These are phyloP conservation scores for Pseudogymnoascus sp. DNA, from an alignment of 2,329 filamentous ascomycete species.

Conservation along the genomic window DNA sequence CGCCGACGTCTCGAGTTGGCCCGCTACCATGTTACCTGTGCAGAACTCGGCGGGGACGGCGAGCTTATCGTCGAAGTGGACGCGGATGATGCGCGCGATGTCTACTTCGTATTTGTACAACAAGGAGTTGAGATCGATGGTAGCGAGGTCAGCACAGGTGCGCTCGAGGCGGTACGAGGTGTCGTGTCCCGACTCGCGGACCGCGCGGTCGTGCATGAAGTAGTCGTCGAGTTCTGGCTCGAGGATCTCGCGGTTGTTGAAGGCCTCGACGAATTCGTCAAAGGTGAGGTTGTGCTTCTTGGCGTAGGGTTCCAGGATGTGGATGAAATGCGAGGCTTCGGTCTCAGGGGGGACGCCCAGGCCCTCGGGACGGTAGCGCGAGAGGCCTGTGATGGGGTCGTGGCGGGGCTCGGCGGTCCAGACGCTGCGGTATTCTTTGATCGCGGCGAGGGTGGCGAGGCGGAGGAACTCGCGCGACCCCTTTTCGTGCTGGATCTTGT, in stretches of 20 bases:
- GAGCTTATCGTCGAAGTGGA: slow-evolving; percentile 73
- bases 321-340: slow-evolving; percentile 42
- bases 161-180: slow-evolving; percentile 89
- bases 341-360: slow-evolving; percentile 44
- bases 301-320: slow-evolving; percentile 28
- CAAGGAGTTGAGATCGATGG: slow-evolving; percentile 87
- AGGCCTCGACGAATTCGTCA: slow-evolving; percentile 75
- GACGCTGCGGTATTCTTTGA: slow-evolving; percentile 53
- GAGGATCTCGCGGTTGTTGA: slow-evolving; percentile 66
- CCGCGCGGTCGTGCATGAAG: slow-evolving; percentile 90
- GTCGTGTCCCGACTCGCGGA: slow-evolving; percentile 93
- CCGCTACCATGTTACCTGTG: slow-evolving; percentile 54
- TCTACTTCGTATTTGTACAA: slow-evolving; percentile 97
- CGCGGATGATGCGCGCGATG: slow-evolving; percentile 78
- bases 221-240: slow-evolving; percentile 92
- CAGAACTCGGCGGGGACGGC: slow-evolving; percentile 78
- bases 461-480: slow-evolving; percentile 74
- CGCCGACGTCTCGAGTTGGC: slow-evolving; percentile 71
- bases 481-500: slow-evolving; percentile 81
- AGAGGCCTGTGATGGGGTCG: slow-evolving; percentile 38
- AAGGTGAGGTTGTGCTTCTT: slow-evolving; percentile 67
- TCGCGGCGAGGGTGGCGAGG: slow-evolving; percentile 74
- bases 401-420: slow-evolving; percentile 30
- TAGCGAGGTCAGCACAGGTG: slow-evolving; percentile 79
- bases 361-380: slow-evolving; percentile 39